Base-by-base conservation (phyloP, 2,329 filamentous ascomycete genomes). In the Cladosporium sphaerospermum region DNA sequence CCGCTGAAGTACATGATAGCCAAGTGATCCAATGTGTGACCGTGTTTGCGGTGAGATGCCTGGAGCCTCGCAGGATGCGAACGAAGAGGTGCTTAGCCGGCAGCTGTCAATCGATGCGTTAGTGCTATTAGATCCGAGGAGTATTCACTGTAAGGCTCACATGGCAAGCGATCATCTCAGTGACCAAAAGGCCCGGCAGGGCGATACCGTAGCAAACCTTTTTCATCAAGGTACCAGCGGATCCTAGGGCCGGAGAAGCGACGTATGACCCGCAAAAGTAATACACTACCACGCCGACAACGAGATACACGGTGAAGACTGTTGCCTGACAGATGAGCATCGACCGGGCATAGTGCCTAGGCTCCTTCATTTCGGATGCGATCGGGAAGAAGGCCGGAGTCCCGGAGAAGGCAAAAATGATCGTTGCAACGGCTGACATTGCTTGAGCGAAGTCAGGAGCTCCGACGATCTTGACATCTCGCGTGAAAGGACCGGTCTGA, bases 331-430 rank as follows among this genome's bases (percentile, higher is more conserved):
- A 81, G 9, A 77, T 66, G 59, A 76, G 82, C 0, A 85, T 71
- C 0, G 82, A 77, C 64, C 83, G 83, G 54, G 74, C 75, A 64
- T 79, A 85, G 58, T 84, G 78, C 16, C 71, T 72, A 0, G 82
- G 82, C 23, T 75, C 72, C 41, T 70, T 73, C 81, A 86, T 86
- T 68, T 86, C 83, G 0, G 78, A 79, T 47, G 85, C 84, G 54
- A 86, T 79, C 4, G 81, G 80, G 1, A 85, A 68, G 61, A 84
- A 85, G 1, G 80, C 79, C 0, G 76, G 78, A 0, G 81, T 83
- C n/a, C 78, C 79, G 0, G 81, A 78, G 6, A 75, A 76, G 1
- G 79, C 80, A 53, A 79, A 76, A 66, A 84, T 82, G 56, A 85
- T 83, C 2, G 78, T 82, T 1, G 75, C 73, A 0, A 76, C 73